Evolutionary conservation across 2,329 filamentous ascomycete species (phyloP).

Genomic region (Zymoseptoria pseudotritici): DNA sequence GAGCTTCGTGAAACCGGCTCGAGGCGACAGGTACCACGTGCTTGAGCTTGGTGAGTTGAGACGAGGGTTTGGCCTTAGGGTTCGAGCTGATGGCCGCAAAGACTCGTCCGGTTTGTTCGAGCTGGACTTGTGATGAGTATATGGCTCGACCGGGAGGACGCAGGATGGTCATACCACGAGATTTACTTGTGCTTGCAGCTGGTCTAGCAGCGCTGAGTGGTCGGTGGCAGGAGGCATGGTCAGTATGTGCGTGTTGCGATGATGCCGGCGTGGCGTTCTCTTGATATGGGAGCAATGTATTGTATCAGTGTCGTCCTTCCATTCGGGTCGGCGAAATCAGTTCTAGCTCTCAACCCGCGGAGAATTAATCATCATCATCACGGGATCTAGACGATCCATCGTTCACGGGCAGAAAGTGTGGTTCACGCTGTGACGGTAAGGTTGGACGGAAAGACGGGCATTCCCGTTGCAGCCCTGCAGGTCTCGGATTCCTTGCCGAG

Average conservation of each 20-base stretch:
- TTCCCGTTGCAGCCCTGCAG: neutral
- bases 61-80: conserved; percentile 21
- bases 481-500: neutral
- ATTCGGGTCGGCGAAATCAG: too few species aligned
- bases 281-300: neutral
- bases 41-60: conserved; percentile 30
- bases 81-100: conserved; percentile 35
- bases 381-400: too few species aligned
- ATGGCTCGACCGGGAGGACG: neutral
- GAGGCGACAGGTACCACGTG: conserved; percentile 34
- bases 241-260: neutral
- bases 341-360: too few species aligned
- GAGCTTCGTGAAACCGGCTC: conserved; percentile 42
- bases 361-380: too few species aligned
- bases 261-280: too few species aligned
- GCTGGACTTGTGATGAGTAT: conserved; percentile 22
- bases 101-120: conserved; percentile 39
- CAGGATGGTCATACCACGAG: conserved; percentile 33
- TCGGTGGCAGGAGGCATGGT: conserved; percentile 12
- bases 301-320: too few species aligned
- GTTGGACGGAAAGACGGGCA: neutral
- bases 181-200: conserved; percentile 42
- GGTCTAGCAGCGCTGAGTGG: conserved; percentile 31
- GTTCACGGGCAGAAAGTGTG: neutral
- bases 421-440: neutral